Conservation (phyloP, 1,284 basidiomycete species). For the Rhodofomes roseus region DNA sequence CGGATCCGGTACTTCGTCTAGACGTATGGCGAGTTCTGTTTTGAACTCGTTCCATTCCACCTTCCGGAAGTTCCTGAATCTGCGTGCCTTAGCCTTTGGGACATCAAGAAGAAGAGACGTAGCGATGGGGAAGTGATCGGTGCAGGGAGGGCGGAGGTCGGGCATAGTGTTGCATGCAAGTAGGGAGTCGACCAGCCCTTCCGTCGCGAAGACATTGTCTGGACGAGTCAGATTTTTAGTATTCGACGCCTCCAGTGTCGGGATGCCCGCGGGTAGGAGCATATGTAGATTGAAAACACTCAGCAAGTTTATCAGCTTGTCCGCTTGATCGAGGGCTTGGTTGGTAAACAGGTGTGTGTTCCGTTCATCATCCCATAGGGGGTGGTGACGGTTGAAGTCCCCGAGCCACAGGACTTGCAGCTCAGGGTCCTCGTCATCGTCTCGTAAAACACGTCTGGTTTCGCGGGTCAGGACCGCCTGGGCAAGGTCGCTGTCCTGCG, state of each 20-base stretch:
- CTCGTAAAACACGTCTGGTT: neutral
- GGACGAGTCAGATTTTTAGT: conserved; percentile 29
- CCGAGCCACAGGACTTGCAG: conserved; percentile 18
- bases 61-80: conserved; percentile 18
- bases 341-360: conserved; percentile 36
- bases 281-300: conserved; percentile 18
- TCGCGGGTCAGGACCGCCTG: conserved; percentile 13
- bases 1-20: neutral
- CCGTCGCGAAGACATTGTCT: conserved; percentile 32
- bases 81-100: conserved; percentile 4
- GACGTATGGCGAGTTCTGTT: conserved; percentile 6
- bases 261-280: conserved; percentile 25
- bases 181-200: conserved; percentile 12
- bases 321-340: conserved; percentile 10
- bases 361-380: conserved; percentile 36
- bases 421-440: neutral
- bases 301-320: conserved; percentile 21
- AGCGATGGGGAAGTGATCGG: conserved; percentile 29
- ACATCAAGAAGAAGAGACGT: conserved; percentile 8
- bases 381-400: conserved; percentile 51
- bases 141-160: conserved; percentile 8
- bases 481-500: conserved; percentile 14
- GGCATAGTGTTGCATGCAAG: conserved; percentile 15
- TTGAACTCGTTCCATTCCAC: conserved; percentile 25
- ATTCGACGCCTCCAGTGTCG: conserved; percentile 24